phyloP scores from a whole-genome alignment of 1,284 basidiomycete genomes.

The Cystobasidium pallidum region DNA sequence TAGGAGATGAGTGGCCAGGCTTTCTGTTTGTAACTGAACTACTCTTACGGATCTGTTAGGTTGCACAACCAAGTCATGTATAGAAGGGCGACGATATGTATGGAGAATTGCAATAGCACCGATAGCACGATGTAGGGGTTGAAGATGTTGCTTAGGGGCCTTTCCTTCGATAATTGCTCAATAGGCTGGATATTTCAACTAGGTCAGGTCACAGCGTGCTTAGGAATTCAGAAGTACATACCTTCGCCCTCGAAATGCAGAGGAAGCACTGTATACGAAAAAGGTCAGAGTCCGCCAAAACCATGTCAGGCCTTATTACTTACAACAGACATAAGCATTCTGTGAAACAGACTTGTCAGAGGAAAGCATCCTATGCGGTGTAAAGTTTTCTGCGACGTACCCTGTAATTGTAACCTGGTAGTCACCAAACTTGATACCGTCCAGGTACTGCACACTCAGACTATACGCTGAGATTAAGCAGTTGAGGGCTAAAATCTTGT shows the following conservation, averaged over 20 bases:
- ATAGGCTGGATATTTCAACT: too few relatives aligned
- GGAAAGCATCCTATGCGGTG: neutral
- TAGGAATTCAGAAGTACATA: slow-evolving; percentile 56
- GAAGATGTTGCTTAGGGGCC: slow-evolving; percentile 91
- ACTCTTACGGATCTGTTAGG: slow-evolving; percentile 74
- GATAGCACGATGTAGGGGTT: slow-evolving; percentile 90
- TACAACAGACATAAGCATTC: slow-evolving; percentile 87
- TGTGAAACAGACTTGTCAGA: neutral
- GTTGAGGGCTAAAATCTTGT: slow-evolving; percentile 94
- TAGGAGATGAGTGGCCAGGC: too few relatives aligned
- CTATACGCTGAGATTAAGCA: slow-evolving; percentile 90
- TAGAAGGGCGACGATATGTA: slow-evolving; percentile 83
- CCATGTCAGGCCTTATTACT: neutral
- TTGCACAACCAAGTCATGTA: slow-evolving; percentile 88
- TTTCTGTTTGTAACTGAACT: too few relatives aligned
- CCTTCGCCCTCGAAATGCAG: slow-evolving; percentile 95
- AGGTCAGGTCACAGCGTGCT: slow-evolving; percentile 34
- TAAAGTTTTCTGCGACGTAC: neutral
- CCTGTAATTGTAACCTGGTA: slow-evolving; percentile 62
- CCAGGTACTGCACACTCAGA: slow-evolving; percentile 90
- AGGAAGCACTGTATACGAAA: slow-evolving; percentile 71
- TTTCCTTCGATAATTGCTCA: slow-evolving; percentile 85
- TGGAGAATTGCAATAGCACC: slow-evolving; percentile 84
- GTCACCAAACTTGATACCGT: slow-evolving; percentile 97
- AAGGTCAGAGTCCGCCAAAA: neutral